These are phyloP conservation scores for Chlorella sp. DNA, from an alignment of 139 green algal species.

Conservation along the genomic window DNA sequence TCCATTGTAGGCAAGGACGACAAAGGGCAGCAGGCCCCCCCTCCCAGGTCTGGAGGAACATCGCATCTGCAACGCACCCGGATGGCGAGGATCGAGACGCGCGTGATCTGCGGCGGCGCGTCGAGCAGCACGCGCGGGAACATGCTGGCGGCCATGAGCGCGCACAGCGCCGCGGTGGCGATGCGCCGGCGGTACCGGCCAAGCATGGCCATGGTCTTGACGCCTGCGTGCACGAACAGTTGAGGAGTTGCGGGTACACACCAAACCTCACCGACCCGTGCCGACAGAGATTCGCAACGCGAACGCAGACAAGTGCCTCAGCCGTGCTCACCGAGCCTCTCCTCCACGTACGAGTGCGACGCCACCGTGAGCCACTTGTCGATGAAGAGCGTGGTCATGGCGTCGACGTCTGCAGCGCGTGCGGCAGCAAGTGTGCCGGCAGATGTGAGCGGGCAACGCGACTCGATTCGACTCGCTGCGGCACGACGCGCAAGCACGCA, in stretches of 20 bases:
- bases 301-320: background rate
- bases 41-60: no score
- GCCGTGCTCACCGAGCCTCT: constrained; percentile 16
- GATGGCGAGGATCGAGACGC: constrained; percentile 18
- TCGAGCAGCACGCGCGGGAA: constrained; percentile 1
- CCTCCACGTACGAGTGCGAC: constrained; percentile 23
- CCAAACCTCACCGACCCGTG: no score
- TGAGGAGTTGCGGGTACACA: no score
- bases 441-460: background rate
- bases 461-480: no score
- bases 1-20: no score
- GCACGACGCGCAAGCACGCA: no score
- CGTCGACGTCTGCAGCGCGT: background rate
- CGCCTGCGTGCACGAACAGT: constrained; percentile 12
- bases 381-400: constrained; percentile 5
- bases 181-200: constrained; percentile 38
- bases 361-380: constrained; percentile 35
- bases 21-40: no score
- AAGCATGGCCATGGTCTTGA: constrained; percentile 52
- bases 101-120: constrained; percentile 13
- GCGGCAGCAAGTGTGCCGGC: background rate
- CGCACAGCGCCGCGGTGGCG: constrained; percentile 16
- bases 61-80: no score
- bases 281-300: no score
- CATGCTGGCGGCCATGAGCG: constrained; percentile 3